Conservation (phyloP, 169 alveolate species). For the Eimeria mitis region DNA sequence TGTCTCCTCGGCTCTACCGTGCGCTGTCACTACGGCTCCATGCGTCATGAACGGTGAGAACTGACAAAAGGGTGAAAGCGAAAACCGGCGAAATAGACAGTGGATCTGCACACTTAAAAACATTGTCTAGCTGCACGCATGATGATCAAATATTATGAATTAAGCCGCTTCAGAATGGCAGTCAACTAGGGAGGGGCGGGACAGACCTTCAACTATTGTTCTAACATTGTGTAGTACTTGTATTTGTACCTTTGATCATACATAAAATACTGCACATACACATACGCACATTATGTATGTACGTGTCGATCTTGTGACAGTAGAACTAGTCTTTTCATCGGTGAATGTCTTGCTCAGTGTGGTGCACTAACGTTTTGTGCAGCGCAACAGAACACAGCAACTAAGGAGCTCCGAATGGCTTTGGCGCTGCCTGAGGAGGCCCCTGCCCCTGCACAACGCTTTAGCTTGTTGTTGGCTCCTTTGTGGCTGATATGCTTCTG, state of each 20-base stretch:
- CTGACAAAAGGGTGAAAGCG: not conserved
- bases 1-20: conserved; percentile 43
- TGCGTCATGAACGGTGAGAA: conserved; percentile 32
- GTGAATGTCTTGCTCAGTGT: not conserved
- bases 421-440: conserved; percentile 35
- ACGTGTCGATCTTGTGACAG: too few species aligned
- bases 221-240: not conserved
- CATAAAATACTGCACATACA: not conserved
- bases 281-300: not conserved
- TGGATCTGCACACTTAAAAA: not conserved
- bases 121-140: not conserved
- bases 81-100: not conserved
- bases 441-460: not conserved
- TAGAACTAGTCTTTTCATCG: not conserved
- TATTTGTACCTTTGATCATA: not conserved
- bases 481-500: conserved; percentile 18
- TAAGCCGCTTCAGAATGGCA: not conserved
- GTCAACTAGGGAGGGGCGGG: not conserved
- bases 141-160: not conserved
- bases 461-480: conserved; percentile 19
- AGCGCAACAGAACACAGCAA: conserved; percentile 22
- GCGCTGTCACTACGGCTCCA: conserved; percentile 55
- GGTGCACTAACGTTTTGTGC: not conserved
- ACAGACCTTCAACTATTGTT: not conserved
- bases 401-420: conserved; percentile 35